These are phyloP conservation scores for Angophora floribunda DNA, from an alignment of 345 rosid genomes.

Conservation along the genomic window DNA sequence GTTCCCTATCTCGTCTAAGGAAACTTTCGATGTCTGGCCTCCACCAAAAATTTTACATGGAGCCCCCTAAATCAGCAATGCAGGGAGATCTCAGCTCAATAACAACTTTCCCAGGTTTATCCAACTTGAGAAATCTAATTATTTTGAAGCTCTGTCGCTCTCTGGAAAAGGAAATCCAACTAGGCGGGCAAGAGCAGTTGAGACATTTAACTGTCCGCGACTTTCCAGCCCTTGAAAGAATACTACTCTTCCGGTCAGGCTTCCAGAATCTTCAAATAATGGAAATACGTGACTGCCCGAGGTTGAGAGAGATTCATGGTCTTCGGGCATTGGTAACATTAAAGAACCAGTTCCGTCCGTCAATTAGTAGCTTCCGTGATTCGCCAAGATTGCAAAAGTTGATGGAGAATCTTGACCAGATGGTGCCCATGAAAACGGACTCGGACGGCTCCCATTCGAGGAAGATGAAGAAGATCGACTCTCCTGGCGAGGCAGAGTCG, in stretches of 20 bases:
- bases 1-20: not conserved
- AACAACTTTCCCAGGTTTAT: rapidly evolving
- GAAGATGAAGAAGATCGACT: conserved; percentile 47
- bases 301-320: not conserved
- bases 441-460: conserved; percentile 39
- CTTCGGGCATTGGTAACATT: not conserved
- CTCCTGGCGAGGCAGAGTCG: too few species aligned
- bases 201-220: not conserved
- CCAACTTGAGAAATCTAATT: not conserved
- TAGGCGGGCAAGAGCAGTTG: not conserved
- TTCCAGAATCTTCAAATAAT: not conserved
- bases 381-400: not conserved
- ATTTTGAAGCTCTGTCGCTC: not conserved
- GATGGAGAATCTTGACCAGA: not conserved
- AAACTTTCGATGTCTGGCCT: rapidly evolving
- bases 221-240: not conserved
- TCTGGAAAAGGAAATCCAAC: rapidly evolving
- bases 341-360: not conserved
- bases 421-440: not conserved
- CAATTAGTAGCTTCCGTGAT: not conserved
- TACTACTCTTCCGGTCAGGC: rapidly evolving
- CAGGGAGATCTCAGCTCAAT: not conserved
- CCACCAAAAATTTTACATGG: rapidly evolving
- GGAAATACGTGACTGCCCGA: not conserved
- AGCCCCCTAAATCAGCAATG: not conserved